phyloP scores from a whole-genome alignment of 2,329 filamentous ascomycete genomes.

The Aspergillus texensis region DNA sequence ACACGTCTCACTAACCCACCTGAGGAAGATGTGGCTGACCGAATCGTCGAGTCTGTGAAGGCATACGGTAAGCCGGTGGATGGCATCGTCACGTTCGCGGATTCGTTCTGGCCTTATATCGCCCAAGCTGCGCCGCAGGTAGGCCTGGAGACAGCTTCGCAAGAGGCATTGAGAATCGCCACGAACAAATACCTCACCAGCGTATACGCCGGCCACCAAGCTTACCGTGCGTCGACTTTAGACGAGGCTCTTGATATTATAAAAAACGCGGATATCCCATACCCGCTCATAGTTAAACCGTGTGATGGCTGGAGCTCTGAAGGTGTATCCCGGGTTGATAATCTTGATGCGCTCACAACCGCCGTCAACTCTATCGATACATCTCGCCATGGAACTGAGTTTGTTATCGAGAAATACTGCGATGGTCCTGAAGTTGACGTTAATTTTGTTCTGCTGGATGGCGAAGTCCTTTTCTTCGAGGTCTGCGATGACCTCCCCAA shows the following conservation, averaged over 20 bases:
- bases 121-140: not conserved
- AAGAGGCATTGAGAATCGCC: not conserved
- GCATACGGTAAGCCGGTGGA: not conserved
- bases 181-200: not conserved
- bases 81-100: not conserved
- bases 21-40: not conserved
- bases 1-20: not conserved
- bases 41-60: not conserved
- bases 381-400: not conserved
- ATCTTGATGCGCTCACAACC: not conserved
- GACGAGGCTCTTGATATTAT: not conserved
- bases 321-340: not conserved
- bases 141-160: not conserved
- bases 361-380: not conserved
- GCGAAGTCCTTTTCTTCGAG: constrained; percentile 18
- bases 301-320: constrained; percentile 1
- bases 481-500: constrained; percentile 19
- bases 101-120: not conserved
- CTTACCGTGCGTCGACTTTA: not conserved
- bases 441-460: constrained; percentile 20
- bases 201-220: not conserved
- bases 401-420: constrained; percentile 17
- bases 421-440: constrained; percentile 21
- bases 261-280: not conserved
- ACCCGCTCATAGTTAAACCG: constrained; percentile 9